phyloP scores from a whole-genome alignment of 2,329 filamentous ascomycete species.

The Pseudogymnoascus sp. region DNA sequence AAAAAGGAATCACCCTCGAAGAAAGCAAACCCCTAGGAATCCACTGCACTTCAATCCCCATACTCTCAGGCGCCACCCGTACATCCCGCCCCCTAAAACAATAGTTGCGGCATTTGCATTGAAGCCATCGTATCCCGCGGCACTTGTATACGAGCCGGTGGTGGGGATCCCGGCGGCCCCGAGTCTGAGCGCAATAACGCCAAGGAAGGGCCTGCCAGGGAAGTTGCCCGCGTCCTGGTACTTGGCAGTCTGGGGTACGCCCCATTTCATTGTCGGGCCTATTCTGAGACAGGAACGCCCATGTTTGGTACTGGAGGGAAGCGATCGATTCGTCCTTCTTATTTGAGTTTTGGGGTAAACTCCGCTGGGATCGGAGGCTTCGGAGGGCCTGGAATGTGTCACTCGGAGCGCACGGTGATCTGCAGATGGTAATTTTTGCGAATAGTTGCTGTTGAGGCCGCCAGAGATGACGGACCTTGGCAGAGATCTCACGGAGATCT shows the following conservation, averaged over 20 bases:
- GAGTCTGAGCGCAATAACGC: neutral
- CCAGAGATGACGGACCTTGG: neutral
- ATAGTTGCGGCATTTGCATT: neutral
- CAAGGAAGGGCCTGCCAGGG: neutral
- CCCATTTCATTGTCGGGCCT: conserved; percentile 3
- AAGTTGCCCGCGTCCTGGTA: neutral
- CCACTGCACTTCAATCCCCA: neutral
- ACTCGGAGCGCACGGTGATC: neutral
- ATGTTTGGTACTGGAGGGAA: neutral
- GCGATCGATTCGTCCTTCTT: neutral
- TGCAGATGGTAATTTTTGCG: neutral
- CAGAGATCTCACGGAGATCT: neutral
- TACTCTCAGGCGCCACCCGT: neutral
- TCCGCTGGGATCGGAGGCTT: neutral
- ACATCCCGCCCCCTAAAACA: neutral
- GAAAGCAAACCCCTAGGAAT: neutral
- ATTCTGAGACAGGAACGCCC: neutral
- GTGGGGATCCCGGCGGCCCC: neutral
- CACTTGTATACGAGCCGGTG: neutral
- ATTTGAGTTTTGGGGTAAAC: neutral
- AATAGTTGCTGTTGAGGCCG: neutral
- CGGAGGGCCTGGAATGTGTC: neutral
- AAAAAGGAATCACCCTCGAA: no score
- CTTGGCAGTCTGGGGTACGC: neutral
- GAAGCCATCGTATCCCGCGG: neutral